A percentile compares a stretch with the other conserved stretches of the same genome.
These are phyloP conservation scores for Ceriops decandra DNA, from an alignment of 345 rosid species.

Conservation along the genomic window DNA sequence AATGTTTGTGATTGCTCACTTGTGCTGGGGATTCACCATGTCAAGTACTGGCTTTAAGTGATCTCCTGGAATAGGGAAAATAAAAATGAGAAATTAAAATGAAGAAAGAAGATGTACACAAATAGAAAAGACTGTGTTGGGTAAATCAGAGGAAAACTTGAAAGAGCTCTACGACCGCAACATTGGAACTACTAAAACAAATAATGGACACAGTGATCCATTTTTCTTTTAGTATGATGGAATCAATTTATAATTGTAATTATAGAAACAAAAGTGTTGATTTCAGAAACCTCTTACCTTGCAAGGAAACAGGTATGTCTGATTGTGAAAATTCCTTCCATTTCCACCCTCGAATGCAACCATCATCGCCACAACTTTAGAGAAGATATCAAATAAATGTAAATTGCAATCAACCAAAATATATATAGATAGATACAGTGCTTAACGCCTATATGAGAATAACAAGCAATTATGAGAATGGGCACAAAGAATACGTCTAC, in stretches of 20 bases:
- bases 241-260: too few species aligned
- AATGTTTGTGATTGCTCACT: conserved; percentile 43
- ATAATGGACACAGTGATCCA: too few species aligned
- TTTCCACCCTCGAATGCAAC: conserved; percentile 82
- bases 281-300: conserved; percentile 40
- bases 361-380: conserved; percentile 95
- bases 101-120: conserved; percentile 3
- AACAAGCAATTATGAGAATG: too few species aligned
- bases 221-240: too few species aligned
- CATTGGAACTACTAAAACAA: neutral
- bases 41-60: conserved; percentile 61
- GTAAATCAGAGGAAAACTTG: conserved; percentile 8
- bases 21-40: conserved; percentile 75
- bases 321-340: conserved; percentile 60
- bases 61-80: conserved; percentile 44
- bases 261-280: too few species aligned
- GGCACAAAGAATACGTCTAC: too few species aligned
- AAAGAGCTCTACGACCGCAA: neutral
- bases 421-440: neutral
- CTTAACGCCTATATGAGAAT: too few species aligned
- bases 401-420: neutral
- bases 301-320: conserved; percentile 34
- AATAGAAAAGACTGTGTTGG: neutral
- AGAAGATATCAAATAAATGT: conserved; percentile 1
- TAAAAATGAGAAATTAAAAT: neutral